Percentiles rank a stretch among this genome's conserved stretches.
These are phyloP conservation scores for Microbotryum scabiosae DNA, from an alignment of 1,284 basidiomycete species.

Conservation along the genomic window DNA sequence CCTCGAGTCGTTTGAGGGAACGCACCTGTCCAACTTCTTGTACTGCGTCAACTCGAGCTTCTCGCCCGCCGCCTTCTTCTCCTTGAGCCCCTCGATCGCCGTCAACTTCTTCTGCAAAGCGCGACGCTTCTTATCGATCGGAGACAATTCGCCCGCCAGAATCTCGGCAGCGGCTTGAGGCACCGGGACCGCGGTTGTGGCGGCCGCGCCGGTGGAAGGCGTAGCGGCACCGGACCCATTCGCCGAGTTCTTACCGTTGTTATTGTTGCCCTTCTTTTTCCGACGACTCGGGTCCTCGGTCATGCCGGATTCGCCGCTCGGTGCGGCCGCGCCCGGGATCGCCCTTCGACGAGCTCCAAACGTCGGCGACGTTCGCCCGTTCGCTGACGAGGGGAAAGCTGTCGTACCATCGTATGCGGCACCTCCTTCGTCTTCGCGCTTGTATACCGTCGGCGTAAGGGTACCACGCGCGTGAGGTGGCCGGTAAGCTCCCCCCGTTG, in stretches of 20 bases:
- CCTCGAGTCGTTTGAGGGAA: conserved; percentile 2
- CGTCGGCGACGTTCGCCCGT: conserved; percentile 17
- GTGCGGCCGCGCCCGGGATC: conserved; percentile 20
- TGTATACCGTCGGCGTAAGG: conserved; percentile 73
- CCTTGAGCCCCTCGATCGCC: conserved; percentile 54
- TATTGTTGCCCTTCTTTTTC: conserved; percentile 24
- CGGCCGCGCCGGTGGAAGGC: conserved; percentile 39
- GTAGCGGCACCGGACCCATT: conserved; percentile 49
- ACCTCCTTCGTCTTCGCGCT: conserved; percentile 76
- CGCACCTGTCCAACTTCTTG: conserved; percentile 88
- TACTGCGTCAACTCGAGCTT: conserved; percentile 50
- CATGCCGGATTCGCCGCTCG: background rate
- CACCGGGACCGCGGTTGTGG: conserved; percentile 1
- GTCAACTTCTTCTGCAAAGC: conserved; percentile 53
- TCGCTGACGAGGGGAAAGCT: conserved; percentile 27
- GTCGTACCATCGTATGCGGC: conserved; percentile 30
- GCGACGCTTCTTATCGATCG: conserved; percentile 46
- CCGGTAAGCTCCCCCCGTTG: conserved; percentile 70
- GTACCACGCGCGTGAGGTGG: conserved; percentile 85
- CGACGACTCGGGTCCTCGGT: conserved; percentile 13
- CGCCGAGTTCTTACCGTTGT: conserved; percentile 5
- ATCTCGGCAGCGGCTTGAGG: conserved; percentile 9
- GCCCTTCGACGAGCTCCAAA: conserved; percentile 11
- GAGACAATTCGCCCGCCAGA: conserved; percentile 42
- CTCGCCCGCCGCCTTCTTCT: conserved; percentile 40